A percentile compares a stretch with the other conserved stretches of the same genome.
Evolutionary conservation across 108 stramenopile species (phyloP).

Genomic region (Fragilariopsis cylindrus): DNA sequence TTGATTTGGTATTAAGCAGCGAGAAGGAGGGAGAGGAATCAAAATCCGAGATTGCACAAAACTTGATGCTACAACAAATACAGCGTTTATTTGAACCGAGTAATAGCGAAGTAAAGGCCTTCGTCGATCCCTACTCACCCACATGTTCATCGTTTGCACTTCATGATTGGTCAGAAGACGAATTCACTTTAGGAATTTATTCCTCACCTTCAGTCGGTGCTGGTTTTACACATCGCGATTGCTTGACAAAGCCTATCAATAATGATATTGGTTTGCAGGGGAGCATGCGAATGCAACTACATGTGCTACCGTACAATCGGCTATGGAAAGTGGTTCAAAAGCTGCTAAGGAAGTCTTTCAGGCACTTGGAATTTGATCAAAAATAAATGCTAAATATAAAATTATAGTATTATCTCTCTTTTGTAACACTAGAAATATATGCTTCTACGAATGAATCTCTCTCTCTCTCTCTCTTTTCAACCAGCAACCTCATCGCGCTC

Average conservation of each 20-base stretch:
- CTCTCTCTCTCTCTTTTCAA: slow-evolving; percentile 4
- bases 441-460: background rate
- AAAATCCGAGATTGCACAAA: slow-evolving; percentile 4
- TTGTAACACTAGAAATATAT: background rate
- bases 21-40: background rate
- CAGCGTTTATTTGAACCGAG: slow-evolving; percentile 17
- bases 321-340: slow-evolving; percentile 41
- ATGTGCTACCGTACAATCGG: slow-evolving; percentile 45
- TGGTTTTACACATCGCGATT: slow-evolving; percentile 12
- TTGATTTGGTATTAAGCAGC: background rate
- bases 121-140: slow-evolving; percentile 1
- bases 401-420: background rate
- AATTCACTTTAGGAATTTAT: slow-evolving; percentile 32
- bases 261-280: slow-evolving; percentile 42
- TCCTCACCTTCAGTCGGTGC: slow-evolving; percentile 40
- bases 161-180: slow-evolving; percentile 42
- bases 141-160: slow-evolving; percentile 42
- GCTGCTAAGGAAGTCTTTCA: slow-evolving; percentile 33
- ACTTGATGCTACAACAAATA: slow-evolving; percentile 19
- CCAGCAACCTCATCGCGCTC: slow-evolving; percentile 53
- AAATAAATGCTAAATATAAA: background rate
- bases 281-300: slow-evolving; percentile 39
- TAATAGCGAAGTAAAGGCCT: background rate
- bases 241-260: slow-evolving; percentile 26
- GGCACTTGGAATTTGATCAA: background rate